These are phyloP conservation scores for Suhomyces ambrosiae DNA, from an alignment of 1,139 yeast species.

Conservation along the genomic window DNA sequence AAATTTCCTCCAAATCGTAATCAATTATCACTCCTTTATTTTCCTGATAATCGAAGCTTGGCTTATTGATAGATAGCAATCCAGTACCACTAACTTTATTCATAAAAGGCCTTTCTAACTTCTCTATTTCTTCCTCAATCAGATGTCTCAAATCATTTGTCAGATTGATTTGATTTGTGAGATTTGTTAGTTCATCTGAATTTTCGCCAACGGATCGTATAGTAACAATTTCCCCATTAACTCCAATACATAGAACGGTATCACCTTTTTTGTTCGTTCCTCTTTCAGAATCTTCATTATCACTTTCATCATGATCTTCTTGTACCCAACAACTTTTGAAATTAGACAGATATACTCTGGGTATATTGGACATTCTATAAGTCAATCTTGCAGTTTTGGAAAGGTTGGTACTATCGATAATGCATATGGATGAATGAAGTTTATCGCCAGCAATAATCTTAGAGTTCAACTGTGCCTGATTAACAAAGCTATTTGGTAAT, in stretches of 20 bases:
- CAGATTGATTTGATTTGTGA: constrained; percentile 14
- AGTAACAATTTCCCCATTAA: constrained; percentile 51
- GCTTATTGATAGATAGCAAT: constrained; percentile 38
- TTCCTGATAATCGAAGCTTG: constrained; percentile 35
- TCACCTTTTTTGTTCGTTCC: constrained; percentile 1
- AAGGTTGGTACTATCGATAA: constrained; percentile 23
- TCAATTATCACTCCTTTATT: constrained; percentile 35
- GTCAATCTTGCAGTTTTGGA: constrained; percentile 10
- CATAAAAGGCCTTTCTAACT: constrained; percentile 37
- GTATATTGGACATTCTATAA: constrained; percentile 41
- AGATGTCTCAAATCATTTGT: constrained; percentile 8
- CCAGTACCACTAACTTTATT: constrained; percentile 48
- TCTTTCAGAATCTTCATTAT: background rate
- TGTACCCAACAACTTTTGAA: constrained; percentile 41
- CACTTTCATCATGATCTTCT: constrained; percentile 1
- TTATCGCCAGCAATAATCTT: constrained; percentile 45
- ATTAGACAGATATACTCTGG: constrained; percentile 38
- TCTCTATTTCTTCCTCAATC: constrained; percentile 20
- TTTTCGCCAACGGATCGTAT: constrained; percentile 22
- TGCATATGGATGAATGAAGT: constrained; percentile 38
- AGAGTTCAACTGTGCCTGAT: constrained; percentile 32
- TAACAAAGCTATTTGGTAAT: constrained; percentile 40
- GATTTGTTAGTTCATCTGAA: constrained; percentile 16
- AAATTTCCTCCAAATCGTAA: constrained; percentile 39
- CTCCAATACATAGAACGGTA: constrained; percentile 42